Percentiles rank a stretch among this genome's conserved stretches.
Evolutionary conservation across 805 yeast species (phyloP).

Genomic region (Pichia occidentalis): DNA sequence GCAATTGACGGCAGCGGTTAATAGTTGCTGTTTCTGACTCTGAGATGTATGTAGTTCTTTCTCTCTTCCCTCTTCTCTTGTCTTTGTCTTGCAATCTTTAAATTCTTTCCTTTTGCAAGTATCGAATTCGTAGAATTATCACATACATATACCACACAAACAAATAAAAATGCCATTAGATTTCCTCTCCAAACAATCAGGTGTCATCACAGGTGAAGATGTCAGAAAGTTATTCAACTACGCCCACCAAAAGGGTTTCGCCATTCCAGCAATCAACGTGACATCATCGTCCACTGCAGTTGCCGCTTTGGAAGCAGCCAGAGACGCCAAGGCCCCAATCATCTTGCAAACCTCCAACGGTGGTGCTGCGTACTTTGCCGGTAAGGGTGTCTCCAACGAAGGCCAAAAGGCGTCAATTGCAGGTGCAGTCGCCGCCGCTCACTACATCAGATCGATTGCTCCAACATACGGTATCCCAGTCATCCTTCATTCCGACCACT

Average conservation of each 20-base stretch:
- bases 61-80: no score
- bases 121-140: no score
- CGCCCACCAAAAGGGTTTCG: constrained; percentile 89
- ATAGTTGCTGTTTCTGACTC: no score
- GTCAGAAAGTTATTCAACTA: constrained; percentile 80
- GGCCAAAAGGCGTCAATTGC: constrained; percentile 91
- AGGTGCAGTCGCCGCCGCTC: constrained; percentile 96
- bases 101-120: no score
- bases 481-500: constrained; percentile 95
- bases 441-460: constrained; percentile 93
- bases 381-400: constrained; percentile 94
- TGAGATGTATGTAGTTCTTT: no score
- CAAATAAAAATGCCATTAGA: constrained; percentile 36
- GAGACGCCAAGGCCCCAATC: constrained; percentile 91
- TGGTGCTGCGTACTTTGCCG: constrained; percentile 99
- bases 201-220: constrained; percentile 99
- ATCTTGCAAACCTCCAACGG: constrained; percentile 96
- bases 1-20: no score
- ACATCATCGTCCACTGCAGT: constrained; percentile 96
- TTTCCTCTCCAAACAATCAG: constrained; percentile 83
- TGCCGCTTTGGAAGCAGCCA: constrained; percentile 96
- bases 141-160: background rate
- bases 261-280: constrained; percentile 97
- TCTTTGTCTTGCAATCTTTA: no score
- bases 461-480: constrained; percentile 97